A percentile compares a stretch with the other conserved stretches of the same genome.
Evolutionary conservation across 768 basidiomycete species (phyloP).

Genomic region (Suillus plorans): DNA sequence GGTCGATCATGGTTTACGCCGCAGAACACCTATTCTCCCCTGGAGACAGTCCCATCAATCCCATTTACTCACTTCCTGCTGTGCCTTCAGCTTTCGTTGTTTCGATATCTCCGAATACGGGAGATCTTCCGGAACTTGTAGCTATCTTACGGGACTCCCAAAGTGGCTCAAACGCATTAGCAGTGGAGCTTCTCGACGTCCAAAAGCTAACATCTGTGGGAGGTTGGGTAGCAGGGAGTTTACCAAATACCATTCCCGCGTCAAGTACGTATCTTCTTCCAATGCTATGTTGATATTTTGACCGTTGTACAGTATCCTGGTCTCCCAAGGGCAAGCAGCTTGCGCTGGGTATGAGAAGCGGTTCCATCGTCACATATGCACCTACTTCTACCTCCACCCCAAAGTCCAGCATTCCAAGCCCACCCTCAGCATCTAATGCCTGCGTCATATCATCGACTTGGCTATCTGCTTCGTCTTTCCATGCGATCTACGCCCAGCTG

Average conservation of each 20-base stretch:
- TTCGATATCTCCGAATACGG: conserved; percentile 67
- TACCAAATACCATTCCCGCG: conserved; percentile 52
- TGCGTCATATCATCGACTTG: conserved; percentile 57
- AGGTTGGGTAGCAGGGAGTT: conserved; percentile 54
- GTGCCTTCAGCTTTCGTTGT: conserved; percentile 44
- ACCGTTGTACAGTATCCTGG: conserved; percentile 63
- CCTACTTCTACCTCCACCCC: conserved; percentile 51
- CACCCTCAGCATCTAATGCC: conserved; percentile 49
- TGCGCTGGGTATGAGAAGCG: conserved; percentile 68
- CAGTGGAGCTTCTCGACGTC: conserved; percentile 62
- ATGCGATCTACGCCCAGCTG: conserved; percentile 58
- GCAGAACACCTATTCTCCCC: conserved; percentile 49
- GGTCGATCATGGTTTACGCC: conserved; percentile 62
- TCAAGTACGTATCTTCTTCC: conserved; percentile 47
- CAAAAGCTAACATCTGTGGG: conserved; percentile 44
- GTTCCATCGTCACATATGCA: conserved; percentile 69
- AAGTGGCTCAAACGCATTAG: conserved; percentile 34
- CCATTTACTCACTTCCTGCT: conserved; percentile 48
- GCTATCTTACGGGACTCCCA: conserved; percentile 52
- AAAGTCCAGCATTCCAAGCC: conserved; percentile 56
- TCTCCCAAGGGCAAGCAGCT: conserved; percentile 86
- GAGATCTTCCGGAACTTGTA: conserved; percentile 52
- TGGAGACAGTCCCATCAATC: conserved; percentile 42
- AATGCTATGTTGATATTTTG: conserved; percentile 8
- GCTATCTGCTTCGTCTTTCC: conserved; percentile 70